These are phyloP conservation scores for Claviceps africana DNA, from an alignment of 2,329 filamentous ascomycete species.

Conservation along the genomic window DNA sequence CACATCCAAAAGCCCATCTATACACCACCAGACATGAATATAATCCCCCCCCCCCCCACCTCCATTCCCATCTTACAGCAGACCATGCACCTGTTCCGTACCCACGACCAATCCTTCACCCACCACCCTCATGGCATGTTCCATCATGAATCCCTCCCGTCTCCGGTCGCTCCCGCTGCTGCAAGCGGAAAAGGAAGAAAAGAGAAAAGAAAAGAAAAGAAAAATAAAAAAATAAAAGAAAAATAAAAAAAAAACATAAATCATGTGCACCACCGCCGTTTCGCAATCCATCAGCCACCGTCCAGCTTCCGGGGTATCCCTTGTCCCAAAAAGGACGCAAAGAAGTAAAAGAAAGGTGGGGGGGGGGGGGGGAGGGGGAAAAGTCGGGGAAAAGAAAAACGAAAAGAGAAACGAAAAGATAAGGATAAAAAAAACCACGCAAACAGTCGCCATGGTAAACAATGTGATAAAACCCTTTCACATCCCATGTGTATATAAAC, in stretches of 20 bases:
- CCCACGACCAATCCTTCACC: not conserved
- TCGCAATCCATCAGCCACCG: not conserved
- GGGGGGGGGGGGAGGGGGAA: too few relatives aligned
- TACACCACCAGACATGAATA: too few relatives aligned
- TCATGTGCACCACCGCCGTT: not conserved
- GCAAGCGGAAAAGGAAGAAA: too few relatives aligned
- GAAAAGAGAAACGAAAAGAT: not conserved
- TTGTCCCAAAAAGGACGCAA: not conserved
- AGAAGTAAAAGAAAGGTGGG: not conserved
- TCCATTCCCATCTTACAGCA: not conserved
- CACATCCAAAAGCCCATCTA: too few relatives aligned
- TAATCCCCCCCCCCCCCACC: too few relatives aligned
- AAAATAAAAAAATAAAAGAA: not conserved
- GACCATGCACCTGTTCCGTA: not conserved
- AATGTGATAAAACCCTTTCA: not conserved
- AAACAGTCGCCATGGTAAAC: not conserved
- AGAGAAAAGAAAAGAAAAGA: too few relatives aligned
- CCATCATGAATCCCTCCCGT: not conserved
- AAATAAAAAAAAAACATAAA: not conserved
- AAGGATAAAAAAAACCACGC: not conserved
- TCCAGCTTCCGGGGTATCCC: not conserved
- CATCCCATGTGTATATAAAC: not conserved
- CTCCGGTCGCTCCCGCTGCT: not conserved
- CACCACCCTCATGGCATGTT: not conserved
- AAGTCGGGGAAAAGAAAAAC: too few relatives aligned